phyloP scores from a whole-genome alignment of 2,329 filamentous ascomycete species.

The Exophiala calicioides region DNA sequence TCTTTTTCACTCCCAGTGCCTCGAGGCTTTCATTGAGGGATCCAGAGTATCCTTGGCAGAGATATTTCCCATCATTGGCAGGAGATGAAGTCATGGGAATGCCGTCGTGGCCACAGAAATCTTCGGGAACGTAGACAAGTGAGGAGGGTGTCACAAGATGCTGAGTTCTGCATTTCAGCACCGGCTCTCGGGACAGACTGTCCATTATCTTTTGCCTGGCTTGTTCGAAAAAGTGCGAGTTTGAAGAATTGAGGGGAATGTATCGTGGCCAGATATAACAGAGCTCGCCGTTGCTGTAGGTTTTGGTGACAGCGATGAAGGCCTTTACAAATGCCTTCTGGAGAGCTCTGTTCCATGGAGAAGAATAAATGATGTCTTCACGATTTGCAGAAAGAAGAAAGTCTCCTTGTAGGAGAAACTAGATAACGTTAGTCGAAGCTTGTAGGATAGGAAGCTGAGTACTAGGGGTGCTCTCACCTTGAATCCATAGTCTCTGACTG shows the following conservation, averaged over 20 bases:
- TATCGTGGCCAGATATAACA: conserved; percentile 10
- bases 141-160: conserved; percentile 7
- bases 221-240: conserved; percentile 5
- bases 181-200: conserved; percentile 4
- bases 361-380: conserved; percentile 5
- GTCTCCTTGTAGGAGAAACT: conserved; percentile 10
- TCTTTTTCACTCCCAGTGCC: conserved; percentile 4
- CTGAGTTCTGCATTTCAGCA: conserved; percentile 6
- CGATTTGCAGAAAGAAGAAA: conserved; percentile 11
- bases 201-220: conserved; percentile 3
- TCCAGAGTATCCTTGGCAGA: neutral
- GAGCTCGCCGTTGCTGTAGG: conserved; percentile 5
- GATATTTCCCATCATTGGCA: conserved; percentile 1
- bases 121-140: conserved; percentile 3
- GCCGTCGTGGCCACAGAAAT: conserved; percentile 8
- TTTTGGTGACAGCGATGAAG: conserved; percentile 5
- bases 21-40: conserved; percentile 7
- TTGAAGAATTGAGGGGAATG: conserved; percentile 4
- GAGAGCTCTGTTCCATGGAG: conserved; percentile 6
- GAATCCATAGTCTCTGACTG: conserved; percentile 11
- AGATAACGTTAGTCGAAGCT: neutral
- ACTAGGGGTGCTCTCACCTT: conserved; percentile 3
- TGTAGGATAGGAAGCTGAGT: neutral
- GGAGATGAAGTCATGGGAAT: conserved; percentile 10
- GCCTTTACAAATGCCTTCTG: conserved; percentile 2